Evolutionary conservation across 345 rosid genomes (phyloP), one percentile per base, ranked within the genome.

Genomic region (Hibiscus mutabilis): DNA sequence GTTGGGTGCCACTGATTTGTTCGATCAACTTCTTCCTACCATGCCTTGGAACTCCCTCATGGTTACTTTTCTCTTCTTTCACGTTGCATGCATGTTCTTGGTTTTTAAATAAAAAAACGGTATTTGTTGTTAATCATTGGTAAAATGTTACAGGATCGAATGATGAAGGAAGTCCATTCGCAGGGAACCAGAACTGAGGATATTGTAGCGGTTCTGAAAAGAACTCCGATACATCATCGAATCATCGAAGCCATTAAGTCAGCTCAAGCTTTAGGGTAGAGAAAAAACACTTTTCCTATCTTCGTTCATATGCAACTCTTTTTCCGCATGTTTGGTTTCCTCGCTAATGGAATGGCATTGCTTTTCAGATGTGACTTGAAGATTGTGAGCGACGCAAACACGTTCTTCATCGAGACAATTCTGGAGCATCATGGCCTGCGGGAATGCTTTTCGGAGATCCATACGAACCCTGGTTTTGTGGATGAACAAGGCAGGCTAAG

Each of bases 21-120:
- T 89, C 86, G 80, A 89, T 58, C 87, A 83, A 29, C 98, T 93
- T 66, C 97, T 90, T 19, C 91, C 89, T 2, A 86, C 96, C 82
- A 86, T 90, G 93, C 91, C 97, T 33, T 93, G 97, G 95, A 93
- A 93, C 74, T 73, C 93, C 69, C 82, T 90, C 67, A 90, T 93
- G 95, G 98, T 62, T 69, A 35, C 67, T 65, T 31, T 29, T 29
- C 22, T 18, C 31, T 3, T 3, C 3, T 42, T 37, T 29, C 15
- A 1, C 15, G 15, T 35, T 62, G 14, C 46, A n/a, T 27, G 35
- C 35, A 13, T 29, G 46, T 35, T 60, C 21, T 60, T n/a, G n/a
- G n/a, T n/a, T n/a, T n/a, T n/a, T n/a, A n/a, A n/a, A n/a, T n/a
- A n/a, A n/a, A n/a, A n/a, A n/a, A n/a, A n/a, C n/a, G n/a, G n/a